These are phyloP conservation scores for Canavalia ensiformis DNA, from an alignment of 306 rosid species.

Conservation along the genomic window DNA sequence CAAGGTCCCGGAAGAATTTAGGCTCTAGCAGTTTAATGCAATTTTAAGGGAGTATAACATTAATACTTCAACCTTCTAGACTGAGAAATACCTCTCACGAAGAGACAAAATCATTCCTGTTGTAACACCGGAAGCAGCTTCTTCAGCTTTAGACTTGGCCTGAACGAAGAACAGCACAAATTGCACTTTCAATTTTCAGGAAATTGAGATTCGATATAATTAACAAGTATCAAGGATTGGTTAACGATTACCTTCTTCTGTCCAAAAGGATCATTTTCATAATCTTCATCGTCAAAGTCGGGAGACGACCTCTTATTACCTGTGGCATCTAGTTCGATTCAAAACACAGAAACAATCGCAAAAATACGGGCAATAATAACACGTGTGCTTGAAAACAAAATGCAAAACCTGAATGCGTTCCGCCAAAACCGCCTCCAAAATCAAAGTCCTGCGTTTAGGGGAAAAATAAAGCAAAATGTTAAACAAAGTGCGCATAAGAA, in stretches of 20 bases:
- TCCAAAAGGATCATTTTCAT: conserved; percentile 60
- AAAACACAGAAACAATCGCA: conserved; percentile 27
- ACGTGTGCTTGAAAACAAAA: neutral
- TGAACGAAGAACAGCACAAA: conserved; percentile 42
- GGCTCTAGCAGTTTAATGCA: conserved; percentile 32
- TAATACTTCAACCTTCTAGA: neutral
- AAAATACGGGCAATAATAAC: conserved; percentile 1
- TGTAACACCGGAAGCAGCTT: conserved; percentile 87
- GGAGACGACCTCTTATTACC: conserved; percentile 78
- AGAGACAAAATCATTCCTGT: conserved; percentile 95
- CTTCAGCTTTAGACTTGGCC: conserved; percentile 74
- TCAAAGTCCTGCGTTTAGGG: conserved; percentile 74
- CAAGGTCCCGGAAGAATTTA: conserved; percentile 8
- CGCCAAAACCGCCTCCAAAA: conserved; percentile 78
- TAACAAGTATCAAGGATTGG: neutral
- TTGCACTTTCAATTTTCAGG: neutral
- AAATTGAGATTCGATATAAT: neutral
- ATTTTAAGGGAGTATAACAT: neutral
- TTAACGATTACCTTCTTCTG: conserved; percentile 64
- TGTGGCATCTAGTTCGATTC: conserved; percentile 20
- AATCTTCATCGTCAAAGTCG: conserved; percentile 71
- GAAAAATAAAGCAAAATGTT: neutral
- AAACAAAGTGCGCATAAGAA: conserved; percentile 27
- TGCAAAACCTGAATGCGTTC: conserved; percentile 67
- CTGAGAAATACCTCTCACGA: conserved; percentile 79